Conservation (phyloP, 1,284 basidiomycete genomes). For the Athelia psychrophila region DNA sequence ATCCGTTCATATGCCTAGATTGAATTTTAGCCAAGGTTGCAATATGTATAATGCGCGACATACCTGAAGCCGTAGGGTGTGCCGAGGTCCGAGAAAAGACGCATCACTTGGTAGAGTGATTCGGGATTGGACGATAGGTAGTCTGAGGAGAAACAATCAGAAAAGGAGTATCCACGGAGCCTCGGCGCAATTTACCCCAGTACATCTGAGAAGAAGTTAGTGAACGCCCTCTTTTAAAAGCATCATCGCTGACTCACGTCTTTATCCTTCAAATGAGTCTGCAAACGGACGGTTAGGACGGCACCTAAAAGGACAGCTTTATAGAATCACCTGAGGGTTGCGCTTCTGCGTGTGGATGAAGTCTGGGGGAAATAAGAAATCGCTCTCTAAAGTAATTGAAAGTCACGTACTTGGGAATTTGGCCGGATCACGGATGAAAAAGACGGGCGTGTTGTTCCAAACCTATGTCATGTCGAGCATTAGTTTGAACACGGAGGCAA, state of each 20-base stretch:
- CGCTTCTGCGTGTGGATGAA: slow-evolving; percentile 97
- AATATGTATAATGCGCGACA: neutral
- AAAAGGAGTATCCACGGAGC: neutral
- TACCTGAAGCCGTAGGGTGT: slow-evolving; percentile 71
- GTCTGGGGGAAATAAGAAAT: slow-evolving; percentile 33
- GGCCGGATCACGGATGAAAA: slow-evolving; percentile 83
- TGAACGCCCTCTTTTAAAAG: neutral
- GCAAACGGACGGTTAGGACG: neutral
- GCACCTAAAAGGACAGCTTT: neutral
- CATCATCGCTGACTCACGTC: slow-evolving; percentile 35
- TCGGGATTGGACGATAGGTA: slow-evolving; percentile 92
- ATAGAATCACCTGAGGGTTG: slow-evolving; percentile 56
- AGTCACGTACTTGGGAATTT: slow-evolving; percentile 56
- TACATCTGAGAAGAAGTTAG: slow-evolving; percentile 6
- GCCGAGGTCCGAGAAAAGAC: slow-evolving; percentile 88
- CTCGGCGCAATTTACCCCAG: slow-evolving; percentile 13
- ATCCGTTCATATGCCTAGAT: slow-evolving; percentile 16
- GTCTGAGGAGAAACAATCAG: slow-evolving; percentile 73
- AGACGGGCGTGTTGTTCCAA: slow-evolving; percentile 89
- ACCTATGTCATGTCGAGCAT: slow-evolving; percentile 84
- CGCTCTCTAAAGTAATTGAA: neutral
- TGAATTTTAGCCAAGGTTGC: neutral
- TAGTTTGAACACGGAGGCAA: neutral
- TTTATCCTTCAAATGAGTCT: slow-evolving; percentile 82
- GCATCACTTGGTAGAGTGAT: slow-evolving; percentile 88